Evolutionary conservation across 2,329 filamentous ascomycete species (phyloP), one percentile per base, ranked within the genome.

Genomic region (Pseudogymnoascus sp.): DNA sequence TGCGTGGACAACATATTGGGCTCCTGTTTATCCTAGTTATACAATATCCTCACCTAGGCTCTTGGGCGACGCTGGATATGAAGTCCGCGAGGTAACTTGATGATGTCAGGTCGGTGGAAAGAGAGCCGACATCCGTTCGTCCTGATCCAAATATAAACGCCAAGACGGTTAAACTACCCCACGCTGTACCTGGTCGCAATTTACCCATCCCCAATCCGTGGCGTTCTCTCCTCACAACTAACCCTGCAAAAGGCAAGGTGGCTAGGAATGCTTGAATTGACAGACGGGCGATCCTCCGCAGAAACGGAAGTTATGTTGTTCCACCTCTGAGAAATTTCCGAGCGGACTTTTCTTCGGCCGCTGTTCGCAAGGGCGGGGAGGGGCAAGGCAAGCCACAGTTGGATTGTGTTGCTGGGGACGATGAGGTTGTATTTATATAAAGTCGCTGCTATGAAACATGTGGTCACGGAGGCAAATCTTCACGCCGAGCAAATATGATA

Each of bases 291-390:
- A 56, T 56, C 46, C n/a, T 53, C 46, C 46, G 46, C 23, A 53
- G 46, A 53, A 31, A 53, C 46, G 46, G 46, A 53, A 53, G 25
- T 53, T 53, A 53, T 53, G 25, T 53, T 53, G 46, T 53, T 53
- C 46, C 46, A 53, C 46, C 46, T 53, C 46, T 53, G 25, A 53
- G 46, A 53, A 31, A 18, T 53, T 44, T 21, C 28, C 7, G 25
- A 12, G 4, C 23, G 44, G 25, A 53, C 25, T 53, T 1, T 31
- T 28, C 44, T 11, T 28, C 14, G 23, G 31, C 25, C 46, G 46
- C 7, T 31, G 46, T 31, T 31, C 25, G 46, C 28, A 53, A 28
- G n/a, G 46, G 25, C 3, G 46, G 5, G 40, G 46, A 31, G 25
- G 46, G 46, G 46, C 11, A 53, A 23, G 46, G 25, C 11, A 53